phyloP scores from a whole-genome alignment of 1,139 yeast genomes.

The Candida sp. region DNA sequence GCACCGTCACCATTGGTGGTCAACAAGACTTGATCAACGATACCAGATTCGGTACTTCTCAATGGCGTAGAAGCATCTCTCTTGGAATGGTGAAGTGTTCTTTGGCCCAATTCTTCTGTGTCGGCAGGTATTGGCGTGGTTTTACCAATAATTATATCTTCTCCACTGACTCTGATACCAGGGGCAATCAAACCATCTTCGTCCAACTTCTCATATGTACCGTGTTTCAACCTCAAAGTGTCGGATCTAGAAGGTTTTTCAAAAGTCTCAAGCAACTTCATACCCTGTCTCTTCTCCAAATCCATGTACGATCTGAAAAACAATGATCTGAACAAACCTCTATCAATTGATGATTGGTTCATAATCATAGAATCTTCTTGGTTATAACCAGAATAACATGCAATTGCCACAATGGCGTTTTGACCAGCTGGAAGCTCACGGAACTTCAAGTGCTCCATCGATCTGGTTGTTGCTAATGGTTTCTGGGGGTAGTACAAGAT shows the following conservation, averaged over 20 bases:
- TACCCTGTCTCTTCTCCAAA: constrained; percentile 98
- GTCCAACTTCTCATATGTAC: constrained; percentile 96
- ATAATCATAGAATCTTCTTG: constrained; percentile 99
- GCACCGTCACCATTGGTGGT: constrained; percentile 99
- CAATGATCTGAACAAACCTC: constrained; percentile 94
- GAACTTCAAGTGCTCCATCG: constrained; percentile 97
- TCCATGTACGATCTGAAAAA: constrained; percentile 99
- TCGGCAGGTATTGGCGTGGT: constrained; percentile 99
- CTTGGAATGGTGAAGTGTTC: constrained; percentile 97
- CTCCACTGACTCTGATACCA: constrained; percentile 98
- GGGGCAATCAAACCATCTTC: constrained; percentile 99
- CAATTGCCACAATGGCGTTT: constrained; percentile 97
- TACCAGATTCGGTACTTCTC: constrained; percentile 97
- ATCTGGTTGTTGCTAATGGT: constrained; percentile 99
- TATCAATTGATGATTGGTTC: constrained; percentile 97
- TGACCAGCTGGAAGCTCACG: constrained; percentile 99
- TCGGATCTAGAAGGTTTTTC: constrained; percentile 96
- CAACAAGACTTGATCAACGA: constrained; percentile 95
- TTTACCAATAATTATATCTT: constrained; percentile 97
- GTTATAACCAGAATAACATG: constrained; percentile 98
- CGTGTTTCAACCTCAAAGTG: constrained; percentile 94
- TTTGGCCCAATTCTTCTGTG: constrained; percentile 97
- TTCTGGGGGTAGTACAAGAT: constrained; percentile 97
- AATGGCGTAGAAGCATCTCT: constrained; percentile 98
- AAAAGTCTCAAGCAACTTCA: constrained; percentile 95